Conservation (phyloP, 768 basidiomycete species). For the Trametes punicea region DNA sequence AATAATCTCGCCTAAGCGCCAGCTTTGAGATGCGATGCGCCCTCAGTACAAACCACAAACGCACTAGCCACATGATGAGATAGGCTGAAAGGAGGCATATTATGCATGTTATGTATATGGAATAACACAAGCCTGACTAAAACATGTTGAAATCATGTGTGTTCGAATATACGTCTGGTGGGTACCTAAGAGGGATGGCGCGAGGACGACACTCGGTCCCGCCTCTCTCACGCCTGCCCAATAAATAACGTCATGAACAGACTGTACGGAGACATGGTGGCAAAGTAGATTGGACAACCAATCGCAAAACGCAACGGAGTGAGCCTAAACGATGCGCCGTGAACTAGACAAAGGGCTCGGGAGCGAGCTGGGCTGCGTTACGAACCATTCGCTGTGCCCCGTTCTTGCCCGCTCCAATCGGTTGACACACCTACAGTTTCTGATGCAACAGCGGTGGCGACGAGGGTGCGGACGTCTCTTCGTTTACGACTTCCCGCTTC, state of each 20-base stretch:
- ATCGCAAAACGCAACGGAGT: background rate
- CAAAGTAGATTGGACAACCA: background rate
- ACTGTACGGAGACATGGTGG: background rate
- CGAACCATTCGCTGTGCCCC: background rate
- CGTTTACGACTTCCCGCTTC: conserved; percentile 22
- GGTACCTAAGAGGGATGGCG: background rate
- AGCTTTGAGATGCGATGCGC: background rate
- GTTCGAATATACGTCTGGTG: background rate
- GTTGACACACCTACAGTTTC: conserved; percentile 24
- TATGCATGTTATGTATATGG: conserved; percentile 3
- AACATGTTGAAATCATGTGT: conserved; percentile 16
- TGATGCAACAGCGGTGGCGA: conserved; percentile 18
- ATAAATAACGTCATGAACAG: conserved; percentile 12
- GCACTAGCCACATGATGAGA: no score
- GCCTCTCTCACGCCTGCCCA: background rate
- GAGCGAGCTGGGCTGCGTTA: background rate
- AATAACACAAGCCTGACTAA: conserved; percentile 5
- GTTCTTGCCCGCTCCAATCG: background rate
- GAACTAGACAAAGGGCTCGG: background rate
- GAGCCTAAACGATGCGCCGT: background rate
- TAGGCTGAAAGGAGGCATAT: background rate
- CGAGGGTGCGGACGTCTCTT: conserved; percentile 10
- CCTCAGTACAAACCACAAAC: background rate
- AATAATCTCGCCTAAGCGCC: background rate
- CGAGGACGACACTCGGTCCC: background rate